Evolutionary conservation across 805 yeast species (phyloP), one percentile per base, ranked within the genome.

Genomic region (Sungouiella blattae): DNA sequence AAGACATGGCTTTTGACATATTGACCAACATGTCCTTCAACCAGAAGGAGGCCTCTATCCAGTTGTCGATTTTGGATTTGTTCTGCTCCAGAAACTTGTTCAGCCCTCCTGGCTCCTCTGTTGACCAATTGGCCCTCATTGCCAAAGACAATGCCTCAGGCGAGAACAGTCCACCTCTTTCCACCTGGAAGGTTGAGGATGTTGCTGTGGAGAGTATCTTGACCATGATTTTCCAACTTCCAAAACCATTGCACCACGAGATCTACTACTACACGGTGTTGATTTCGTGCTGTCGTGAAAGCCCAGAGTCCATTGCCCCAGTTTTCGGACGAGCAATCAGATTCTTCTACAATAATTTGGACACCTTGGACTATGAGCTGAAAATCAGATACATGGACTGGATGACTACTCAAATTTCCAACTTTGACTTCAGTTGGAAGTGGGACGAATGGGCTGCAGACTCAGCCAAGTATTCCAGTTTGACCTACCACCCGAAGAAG

Each of bases 351-450:
- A 67, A 75, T 29, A 73, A 85, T 53, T 57, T 84, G 35, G 79
- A 73, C 18, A 62, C 71, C 2, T 64, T 88, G 35, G 96, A 91
- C 55, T 79, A 48, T 25, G 96, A 88, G 58, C 64, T 86, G 35
- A 74, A 80, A 44, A 70, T 77, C 40, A 69, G 89, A 40, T 84
- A 77, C 46, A 67, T 87, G 50, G 91, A 85, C 59, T 93, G 98
- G 98, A 81, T 94, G 68, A 73, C 95, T 1, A 81, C 86, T 37
- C 98, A 93, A 61, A 76, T 93, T 57, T 84, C 95, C 51, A 93
- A 91, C 56, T 93, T 91, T 59, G 88, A 84, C 38, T 93, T 87
- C 62, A 86, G 89, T 24, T 93, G 99, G 99, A 87, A 88, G 55
- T 93, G 98, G 98, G 78, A 77, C 44, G 98, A 89, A 58, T 93